Conservation (phyloP, 75 land plant species). For the Cryptomeria japonica region DNA sequence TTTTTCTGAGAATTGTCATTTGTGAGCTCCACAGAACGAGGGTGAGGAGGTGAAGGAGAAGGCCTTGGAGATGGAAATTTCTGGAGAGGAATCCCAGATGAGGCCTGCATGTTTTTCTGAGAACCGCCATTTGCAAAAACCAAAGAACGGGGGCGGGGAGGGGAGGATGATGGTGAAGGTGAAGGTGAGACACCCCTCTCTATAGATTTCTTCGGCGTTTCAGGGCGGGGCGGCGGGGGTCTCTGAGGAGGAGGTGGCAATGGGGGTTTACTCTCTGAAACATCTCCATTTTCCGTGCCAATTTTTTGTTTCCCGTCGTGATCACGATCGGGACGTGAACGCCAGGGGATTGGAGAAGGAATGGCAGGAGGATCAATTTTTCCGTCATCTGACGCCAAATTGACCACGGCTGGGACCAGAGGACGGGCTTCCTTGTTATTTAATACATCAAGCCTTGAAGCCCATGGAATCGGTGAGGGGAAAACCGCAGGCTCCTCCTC, state of each 20-base stretch:
- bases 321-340: slow-evolving; percentile 35
- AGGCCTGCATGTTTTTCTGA: neutral
- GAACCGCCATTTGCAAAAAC: neutral
- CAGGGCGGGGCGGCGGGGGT: slow-evolving; percentile 1
- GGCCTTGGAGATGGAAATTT: slow-evolving; percentile 10
- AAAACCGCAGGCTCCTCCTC: slow-evolving; percentile 3
- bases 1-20: neutral
- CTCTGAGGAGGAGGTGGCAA: slow-evolving; percentile 10
- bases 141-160: slow-evolving; percentile 5
- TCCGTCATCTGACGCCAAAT: neutral
- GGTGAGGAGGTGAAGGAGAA: slow-evolving; percentile 18
- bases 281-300: neutral
- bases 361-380: slow-evolving; percentile 29
- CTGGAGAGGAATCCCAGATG: neutral
- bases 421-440: neutral
- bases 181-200: neutral
- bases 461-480: slow-evolving; percentile 7
- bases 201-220: neutral
- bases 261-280: neutral
- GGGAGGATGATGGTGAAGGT: slow-evolving; percentile 18
- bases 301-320: slow-evolving; percentile 6
- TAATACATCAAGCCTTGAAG: neutral
- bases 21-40: neutral
- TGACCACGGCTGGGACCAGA: neutral
- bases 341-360: slow-evolving; percentile 64